phyloP scores from a whole-genome alignment of 495 filamentous ascomycete species.

The Aspergillus biplanus region DNA sequence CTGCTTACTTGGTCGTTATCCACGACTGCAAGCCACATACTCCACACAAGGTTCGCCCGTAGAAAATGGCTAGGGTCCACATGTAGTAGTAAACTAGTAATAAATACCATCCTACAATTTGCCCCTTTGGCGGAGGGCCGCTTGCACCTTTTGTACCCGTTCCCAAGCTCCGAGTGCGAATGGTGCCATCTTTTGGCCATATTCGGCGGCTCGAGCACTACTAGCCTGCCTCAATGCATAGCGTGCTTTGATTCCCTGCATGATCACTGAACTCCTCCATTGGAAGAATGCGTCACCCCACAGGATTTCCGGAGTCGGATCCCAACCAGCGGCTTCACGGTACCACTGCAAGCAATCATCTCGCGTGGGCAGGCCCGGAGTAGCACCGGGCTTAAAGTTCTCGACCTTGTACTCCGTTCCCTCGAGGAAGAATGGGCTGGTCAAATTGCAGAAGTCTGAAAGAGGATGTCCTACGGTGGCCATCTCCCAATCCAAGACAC shows the following conservation, averaged over 20 bases:
- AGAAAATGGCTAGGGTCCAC: constrained; percentile 9
- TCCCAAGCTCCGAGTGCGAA: constrained; percentile 79
- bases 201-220: constrained; percentile 75
- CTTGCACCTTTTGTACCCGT: constrained; percentile 56
- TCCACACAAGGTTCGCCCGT: constrained; percentile 20
- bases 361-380: constrained; percentile 74
- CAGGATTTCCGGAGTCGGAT: constrained; percentile 56
- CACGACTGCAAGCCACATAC: constrained; percentile 12
- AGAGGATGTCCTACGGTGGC: constrained; percentile 93
- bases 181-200: constrained; percentile 62
- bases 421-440: constrained; percentile 67
- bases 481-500: constrained; percentile 97
- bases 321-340: constrained; percentile 68
- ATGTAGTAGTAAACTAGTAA: constrained; percentile 1
- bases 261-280: constrained; percentile 73
- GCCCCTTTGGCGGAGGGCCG: constrained; percentile 38
- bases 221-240: constrained; percentile 87
- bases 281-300: constrained; percentile 73
- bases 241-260: constrained; percentile 91
- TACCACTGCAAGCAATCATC: constrained; percentile 80
- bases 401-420: constrained; percentile 37
- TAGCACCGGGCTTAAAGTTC: constrained; percentile 63
- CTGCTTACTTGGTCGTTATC: constrained; percentile 28
- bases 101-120: constrained; percentile 47
- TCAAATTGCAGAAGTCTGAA: constrained; percentile 81